Base-by-base conservation (phyloP, 164 flowering plant species). In the Platanus orientalis region DNA sequence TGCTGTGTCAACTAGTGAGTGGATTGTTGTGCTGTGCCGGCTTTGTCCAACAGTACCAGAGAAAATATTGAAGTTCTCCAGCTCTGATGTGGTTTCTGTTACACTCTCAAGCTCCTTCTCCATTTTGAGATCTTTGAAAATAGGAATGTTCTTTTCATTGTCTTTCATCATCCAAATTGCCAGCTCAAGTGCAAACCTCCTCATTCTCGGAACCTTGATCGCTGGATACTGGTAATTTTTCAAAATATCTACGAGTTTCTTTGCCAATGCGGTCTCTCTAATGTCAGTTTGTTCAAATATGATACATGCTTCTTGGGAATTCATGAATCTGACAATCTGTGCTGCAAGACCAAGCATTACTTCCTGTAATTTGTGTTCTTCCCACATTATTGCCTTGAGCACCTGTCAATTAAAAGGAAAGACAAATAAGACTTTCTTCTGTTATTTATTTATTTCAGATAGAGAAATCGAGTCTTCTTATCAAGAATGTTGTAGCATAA, bases 41-140 rank as follows among this genome's bases (percentile, higher is more conserved):
- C 78, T 81, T 25, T 88, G 27, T 9, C 97, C 99, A 48, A 88
- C 83, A 2, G 89, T 81, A 39, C 99, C 99, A 0, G 96, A 86
- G 83, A 94, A 94, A n/a, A 84, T 78, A 45, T 86, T 85, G 83
- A 89, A 91, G 78, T 84, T 91, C 69, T 94, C 99, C 0, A 91
- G 71, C 69, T 94, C 99, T 39, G 92, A 77, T 42, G 94, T 85
- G 25, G 96, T 88, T 64, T 89, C 99, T 39, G 73, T 57, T 2
- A 94, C 83, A 48, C 54, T 63, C 59, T 85, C 79, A 48, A 94
- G 87, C 75, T 84, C 93, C 64, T 64, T 60, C 73, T 78, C 80
- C 81, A 94, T 61, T 48, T 85, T 90, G 34, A 88, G 64, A 4
- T 77, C 63, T 66, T 69, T 76, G 81, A 94, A 89, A 14, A 65